Evolutionary conservation across 2,329 filamentous ascomycete species (phyloP).

Genomic region (Cylindrodendrum hubeiense): DNA sequence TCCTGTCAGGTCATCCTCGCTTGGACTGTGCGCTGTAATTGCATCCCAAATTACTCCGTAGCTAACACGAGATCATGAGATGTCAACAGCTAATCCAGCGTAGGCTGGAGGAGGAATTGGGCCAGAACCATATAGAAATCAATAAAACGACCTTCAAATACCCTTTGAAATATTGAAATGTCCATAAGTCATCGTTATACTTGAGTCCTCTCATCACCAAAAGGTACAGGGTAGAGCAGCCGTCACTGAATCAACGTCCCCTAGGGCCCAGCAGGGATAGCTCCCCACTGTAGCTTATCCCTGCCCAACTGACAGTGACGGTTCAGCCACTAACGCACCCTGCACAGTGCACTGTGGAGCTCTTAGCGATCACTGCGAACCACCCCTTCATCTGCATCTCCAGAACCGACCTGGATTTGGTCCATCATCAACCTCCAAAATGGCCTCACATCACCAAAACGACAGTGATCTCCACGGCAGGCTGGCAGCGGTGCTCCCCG

Average conservation of each 20-base stretch:
- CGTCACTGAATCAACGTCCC: background rate
- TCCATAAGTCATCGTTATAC: too few relatives aligned
- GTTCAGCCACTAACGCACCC: conserved; percentile 24
- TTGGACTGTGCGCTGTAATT: too few relatives aligned
- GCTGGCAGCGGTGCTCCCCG: conserved; percentile 66
- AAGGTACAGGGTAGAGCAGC: background rate
- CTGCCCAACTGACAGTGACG: conserved; percentile 6
- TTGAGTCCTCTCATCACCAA: background rate
- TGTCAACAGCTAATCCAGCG: too few relatives aligned
- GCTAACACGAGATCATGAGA: too few relatives aligned
- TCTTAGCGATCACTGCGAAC: conserved; percentile 12
- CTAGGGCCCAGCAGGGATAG: background rate
- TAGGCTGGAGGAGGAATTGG: too few relatives aligned
- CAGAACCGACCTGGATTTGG: background rate
- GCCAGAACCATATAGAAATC: too few relatives aligned
- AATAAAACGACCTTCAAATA: too few relatives aligned
- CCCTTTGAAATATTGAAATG: too few relatives aligned
- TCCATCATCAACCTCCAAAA: conserved; percentile 14
- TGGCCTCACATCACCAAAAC: conserved; percentile 13
- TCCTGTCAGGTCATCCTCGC: too few relatives aligned
- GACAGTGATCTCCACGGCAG: conserved; percentile 29
- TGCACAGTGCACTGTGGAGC: conserved; percentile 20
- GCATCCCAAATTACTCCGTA: too few relatives aligned
- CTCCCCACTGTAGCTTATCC: conserved; percentile 19
- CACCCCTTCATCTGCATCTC: background rate